Percentiles rank a stretch among this genome's conserved stretches.
Evolutionary conservation across 495 filamentous ascomycete genomes (phyloP).

Genomic region (Penicillium bialowiezense): DNA sequence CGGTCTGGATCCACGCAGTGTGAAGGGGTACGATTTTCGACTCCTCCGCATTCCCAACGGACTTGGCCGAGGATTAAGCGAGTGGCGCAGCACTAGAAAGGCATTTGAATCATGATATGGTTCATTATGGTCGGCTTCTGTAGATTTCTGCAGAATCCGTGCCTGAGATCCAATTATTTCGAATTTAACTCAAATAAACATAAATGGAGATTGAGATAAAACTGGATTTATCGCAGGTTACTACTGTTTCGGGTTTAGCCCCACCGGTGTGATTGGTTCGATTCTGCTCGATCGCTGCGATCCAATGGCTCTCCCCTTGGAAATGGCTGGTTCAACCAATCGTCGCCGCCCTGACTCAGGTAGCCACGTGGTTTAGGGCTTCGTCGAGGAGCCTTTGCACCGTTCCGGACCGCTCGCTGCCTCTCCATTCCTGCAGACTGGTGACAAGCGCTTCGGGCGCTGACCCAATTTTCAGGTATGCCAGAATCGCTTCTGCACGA

Average conservation of each 20-base stretch:
- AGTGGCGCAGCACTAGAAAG: slow-evolving; percentile 24
- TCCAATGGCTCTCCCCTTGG: background rate
- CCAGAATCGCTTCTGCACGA: slow-evolving; percentile 37
- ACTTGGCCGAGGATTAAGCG: slow-evolving; percentile 33
- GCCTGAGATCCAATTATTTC: background rate
- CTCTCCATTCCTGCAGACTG: slow-evolving; percentile 31
- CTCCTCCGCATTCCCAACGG: slow-evolving; percentile 16
- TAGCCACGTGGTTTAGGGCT: slow-evolving; percentile 32
- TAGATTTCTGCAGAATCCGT: slow-evolving; percentile 2
- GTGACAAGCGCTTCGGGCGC: slow-evolving; percentile 19
- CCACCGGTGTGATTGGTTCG: background rate
- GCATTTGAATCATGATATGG: background rate
- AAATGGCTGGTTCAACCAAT: background rate
- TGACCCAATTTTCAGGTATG: slow-evolving; percentile 33
- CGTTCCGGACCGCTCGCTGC: slow-evolving; percentile 33
- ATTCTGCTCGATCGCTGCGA: background rate
- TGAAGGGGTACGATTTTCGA: background rate
- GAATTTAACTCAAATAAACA: slow-evolving; percentile 1
- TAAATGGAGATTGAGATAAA: background rate
- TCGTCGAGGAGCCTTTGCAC: slow-evolving; percentile 39
- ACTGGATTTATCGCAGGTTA: background rate
- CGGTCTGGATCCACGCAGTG: slow-evolving; percentile 16
- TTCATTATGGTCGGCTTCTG: background rate
- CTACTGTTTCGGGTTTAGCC: background rate
- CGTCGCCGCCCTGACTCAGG: too few species aligned